Evolutionary conservation across 805 yeast species (phyloP).

Genomic region (Starmera pachycereana): DNA sequence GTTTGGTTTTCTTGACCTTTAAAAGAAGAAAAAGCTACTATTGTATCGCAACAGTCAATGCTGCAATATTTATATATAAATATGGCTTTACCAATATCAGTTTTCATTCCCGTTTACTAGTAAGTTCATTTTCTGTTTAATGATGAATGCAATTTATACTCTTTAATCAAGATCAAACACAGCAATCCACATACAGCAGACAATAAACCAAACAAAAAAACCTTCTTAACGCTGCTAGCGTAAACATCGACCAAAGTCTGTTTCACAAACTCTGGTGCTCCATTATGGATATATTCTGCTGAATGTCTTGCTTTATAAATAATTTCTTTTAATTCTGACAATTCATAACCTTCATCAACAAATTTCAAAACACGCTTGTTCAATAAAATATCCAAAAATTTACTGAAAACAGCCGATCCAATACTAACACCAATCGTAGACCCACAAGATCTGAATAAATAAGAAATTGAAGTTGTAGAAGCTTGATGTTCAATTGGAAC

Average conservation of each 20-base stretch:
- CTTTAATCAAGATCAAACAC: slow-evolving; percentile 39
- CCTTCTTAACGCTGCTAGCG: slow-evolving; percentile 39
- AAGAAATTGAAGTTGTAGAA: slow-evolving; percentile 55
- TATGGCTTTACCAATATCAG: too few relatives aligned
- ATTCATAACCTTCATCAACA: slow-evolving; percentile 26
- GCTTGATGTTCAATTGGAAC: slow-evolving; percentile 61
- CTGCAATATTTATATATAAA: too few relatives aligned
- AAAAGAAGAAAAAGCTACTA: too few relatives aligned
- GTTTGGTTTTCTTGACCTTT: too few relatives aligned
- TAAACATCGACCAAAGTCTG: slow-evolving; percentile 40
- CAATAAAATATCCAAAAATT: slow-evolving; percentile 25
- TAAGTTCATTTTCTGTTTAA: slow-evolving; percentile 26
- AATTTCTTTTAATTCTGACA: slow-evolving; percentile 28
- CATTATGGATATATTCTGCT: slow-evolving; percentile 38
- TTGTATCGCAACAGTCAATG: too few relatives aligned
- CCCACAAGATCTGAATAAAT: slow-evolving; percentile 57
- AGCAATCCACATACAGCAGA: slow-evolving; percentile 28
- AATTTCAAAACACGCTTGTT: slow-evolving; percentile 20
- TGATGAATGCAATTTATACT: slow-evolving; percentile 45
- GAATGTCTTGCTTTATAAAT: slow-evolving; percentile 44
- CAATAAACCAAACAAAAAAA: slow-evolving; percentile 37
- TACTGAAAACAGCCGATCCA: slow-evolving; percentile 54
- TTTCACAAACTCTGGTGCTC: slow-evolving; percentile 44
- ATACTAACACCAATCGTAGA: slow-evolving; percentile 56
- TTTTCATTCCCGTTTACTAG: too few relatives aligned